Evolutionary conservation across 768 basidiomycete species (phyloP).

Genomic region (Psilocybe azurescens): DNA sequence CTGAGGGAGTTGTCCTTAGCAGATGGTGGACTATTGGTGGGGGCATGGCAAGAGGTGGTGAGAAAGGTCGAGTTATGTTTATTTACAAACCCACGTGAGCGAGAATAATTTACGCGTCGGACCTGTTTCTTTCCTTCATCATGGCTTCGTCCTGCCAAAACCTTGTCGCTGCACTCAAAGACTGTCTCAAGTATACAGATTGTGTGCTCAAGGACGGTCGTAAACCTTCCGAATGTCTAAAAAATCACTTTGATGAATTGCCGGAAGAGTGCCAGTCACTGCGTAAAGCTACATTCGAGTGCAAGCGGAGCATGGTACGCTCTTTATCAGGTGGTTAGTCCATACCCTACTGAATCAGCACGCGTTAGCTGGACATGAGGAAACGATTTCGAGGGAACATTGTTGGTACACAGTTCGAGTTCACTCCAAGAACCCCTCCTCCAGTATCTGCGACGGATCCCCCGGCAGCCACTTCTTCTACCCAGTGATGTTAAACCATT

Average conservation of each 20-base stretch:
- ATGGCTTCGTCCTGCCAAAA: conserved; percentile 87
- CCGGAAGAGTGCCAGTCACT: conserved; percentile 83
- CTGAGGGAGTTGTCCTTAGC: conserved; percentile 50
- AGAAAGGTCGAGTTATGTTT: not conserved
- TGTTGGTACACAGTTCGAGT: conserved; percentile 57
- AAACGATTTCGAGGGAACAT: conserved; percentile 82
- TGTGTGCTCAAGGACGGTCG: conserved; percentile 82
- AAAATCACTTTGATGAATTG: conserved; percentile 72
- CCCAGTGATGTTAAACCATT: not conserved
- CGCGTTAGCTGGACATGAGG: conserved; percentile 76
- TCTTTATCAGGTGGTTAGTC: not conserved
- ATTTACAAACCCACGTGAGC: not conserved
- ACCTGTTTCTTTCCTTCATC: conserved; percentile 10
- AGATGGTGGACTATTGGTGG: conserved; percentile 47
- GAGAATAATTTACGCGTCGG: not conserved
- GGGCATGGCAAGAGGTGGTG: conserved; percentile 31
- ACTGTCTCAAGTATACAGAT: conserved; percentile 84
- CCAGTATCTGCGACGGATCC: conserved; percentile 6
- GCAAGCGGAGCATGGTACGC: conserved; percentile 88
- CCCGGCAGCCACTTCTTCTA: not conserved
- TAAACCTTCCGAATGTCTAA: conserved; percentile 87
- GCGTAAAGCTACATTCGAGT: conserved; percentile 85
- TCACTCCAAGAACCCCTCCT: conserved; percentile 35
- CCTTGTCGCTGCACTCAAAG: conserved; percentile 78
- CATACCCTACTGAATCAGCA: not conserved